A percentile compares a stretch with the other conserved stretches of the same genome.
phyloP scores from a whole-genome alignment of 331 rosid genomes.

The Saraca asoca region DNA sequence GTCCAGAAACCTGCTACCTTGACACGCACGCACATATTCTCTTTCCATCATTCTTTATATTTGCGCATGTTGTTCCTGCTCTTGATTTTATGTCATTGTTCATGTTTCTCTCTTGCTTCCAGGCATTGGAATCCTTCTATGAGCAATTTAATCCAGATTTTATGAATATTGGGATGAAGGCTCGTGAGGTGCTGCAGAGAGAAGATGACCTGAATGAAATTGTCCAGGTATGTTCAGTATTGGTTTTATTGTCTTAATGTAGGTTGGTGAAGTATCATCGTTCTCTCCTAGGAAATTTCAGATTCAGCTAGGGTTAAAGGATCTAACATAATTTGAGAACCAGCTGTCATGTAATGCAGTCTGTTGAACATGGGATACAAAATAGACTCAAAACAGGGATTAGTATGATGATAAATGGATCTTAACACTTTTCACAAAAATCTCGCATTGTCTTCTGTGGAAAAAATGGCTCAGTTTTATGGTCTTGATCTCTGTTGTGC shows the following conservation, averaged over 20 bases:
- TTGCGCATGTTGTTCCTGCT: slow-evolving; percentile 17
- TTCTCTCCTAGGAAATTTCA: slow-evolving; percentile 27
- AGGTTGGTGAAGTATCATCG: slow-evolving; percentile 21
- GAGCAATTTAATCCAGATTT: slow-evolving; percentile 96
- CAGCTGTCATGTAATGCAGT: slow-evolving; percentile 10
- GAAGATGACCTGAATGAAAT: slow-evolving; percentile 99
- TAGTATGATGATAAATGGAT: slow-evolving; percentile 24
- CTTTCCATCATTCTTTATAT: slow-evolving; percentile 25
- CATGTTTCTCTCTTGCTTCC: slow-evolving; percentile 31
- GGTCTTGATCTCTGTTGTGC: no score
- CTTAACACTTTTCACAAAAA: slow-evolving; percentile 6
- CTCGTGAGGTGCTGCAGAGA: slow-evolving; percentile 95
- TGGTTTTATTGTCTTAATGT: slow-evolving; percentile 18
- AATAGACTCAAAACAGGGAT: slow-evolving; percentile 8
- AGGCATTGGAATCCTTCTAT: slow-evolving; percentile 94
- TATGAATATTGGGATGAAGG: slow-evolving; percentile 93
- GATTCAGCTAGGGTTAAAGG: slow-evolving; percentile 18
- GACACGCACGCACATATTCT: slow-evolving; percentile 7
- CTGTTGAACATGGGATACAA: slow-evolving; percentile 19
- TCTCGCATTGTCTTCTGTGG: no score
- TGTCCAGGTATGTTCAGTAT: slow-evolving; percentile 68
- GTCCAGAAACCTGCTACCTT: slow-evolving; percentile 34
- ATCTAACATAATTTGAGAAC: slow-evolving; percentile 18
- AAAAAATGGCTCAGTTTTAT: no score
- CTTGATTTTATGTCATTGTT: slow-evolving; percentile 6